Evolutionary conservation across 352 stramenopile species (phyloP).

Genomic region (Lagenidium giganteum): DNA sequence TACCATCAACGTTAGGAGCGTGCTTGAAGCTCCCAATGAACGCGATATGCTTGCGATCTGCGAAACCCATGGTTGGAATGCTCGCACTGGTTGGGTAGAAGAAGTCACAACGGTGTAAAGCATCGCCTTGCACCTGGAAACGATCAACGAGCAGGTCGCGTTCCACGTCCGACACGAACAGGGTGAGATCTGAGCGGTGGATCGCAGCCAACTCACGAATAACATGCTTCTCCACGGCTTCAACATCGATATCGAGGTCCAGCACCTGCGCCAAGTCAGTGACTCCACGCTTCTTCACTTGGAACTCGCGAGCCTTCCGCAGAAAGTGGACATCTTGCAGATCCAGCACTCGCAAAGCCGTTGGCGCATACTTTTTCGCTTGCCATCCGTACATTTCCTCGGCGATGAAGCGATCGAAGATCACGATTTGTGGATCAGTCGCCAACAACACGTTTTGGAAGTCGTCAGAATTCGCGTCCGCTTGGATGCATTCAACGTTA

Average conservation of each 20-base stretch:
- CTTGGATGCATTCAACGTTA: slow-evolving; percentile 55
- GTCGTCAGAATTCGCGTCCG: slow-evolving; percentile 60
- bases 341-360: slow-evolving; percentile 86
- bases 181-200: slow-evolving; percentile 67
- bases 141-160: slow-evolving; percentile 42
- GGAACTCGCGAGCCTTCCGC: slow-evolving; percentile 64
- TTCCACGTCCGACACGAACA: slow-evolving; percentile 71
- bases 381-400: slow-evolving; percentile 88
- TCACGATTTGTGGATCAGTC: slow-evolving; percentile 46
- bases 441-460: slow-evolving; percentile 65
- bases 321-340: slow-evolving; percentile 94
- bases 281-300: slow-evolving; percentile 55
- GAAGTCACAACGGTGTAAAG: slow-evolving; percentile 59
- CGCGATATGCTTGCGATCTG: slow-evolving; percentile 57
- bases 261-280: slow-evolving; percentile 34
- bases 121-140: slow-evolving; percentile 47
- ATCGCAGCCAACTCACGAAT: slow-evolving; percentile 75
- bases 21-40: slow-evolving; percentile 93
- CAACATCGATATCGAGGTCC: slow-evolving; percentile 6
- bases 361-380: slow-evolving; percentile 58
- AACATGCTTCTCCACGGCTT: slow-evolving; percentile 49
- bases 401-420: slow-evolving; percentile 82
- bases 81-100: slow-evolving; percentile 36
- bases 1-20: slow-evolving; percentile 86
- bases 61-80: slow-evolving; percentile 24